phyloP scores from a whole-genome alignment of 768 basidiomycete genomes.

The Lanmaoa rubissima region DNA sequence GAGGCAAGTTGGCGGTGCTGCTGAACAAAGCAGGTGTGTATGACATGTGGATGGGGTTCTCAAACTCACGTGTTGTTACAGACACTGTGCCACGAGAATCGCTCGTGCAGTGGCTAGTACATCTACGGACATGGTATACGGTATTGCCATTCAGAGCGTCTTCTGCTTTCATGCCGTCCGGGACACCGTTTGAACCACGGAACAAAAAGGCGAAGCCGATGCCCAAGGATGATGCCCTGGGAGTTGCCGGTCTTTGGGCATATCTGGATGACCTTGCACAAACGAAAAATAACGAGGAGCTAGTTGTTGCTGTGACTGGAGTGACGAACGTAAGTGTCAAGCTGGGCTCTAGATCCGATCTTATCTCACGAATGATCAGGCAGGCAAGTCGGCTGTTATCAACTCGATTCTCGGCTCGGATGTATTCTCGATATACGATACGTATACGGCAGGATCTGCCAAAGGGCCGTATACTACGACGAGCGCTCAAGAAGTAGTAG shows the following conservation, averaged over 20 bases:
- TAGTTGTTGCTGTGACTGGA: constrained; percentile 81
- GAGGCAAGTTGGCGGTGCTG: constrained; percentile 57
- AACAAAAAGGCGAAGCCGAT: constrained; percentile 49
- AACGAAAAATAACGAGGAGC: constrained; percentile 45
- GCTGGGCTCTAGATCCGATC: neutral
- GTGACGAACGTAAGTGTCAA: constrained; percentile 64
- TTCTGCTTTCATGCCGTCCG: constrained; percentile 57
- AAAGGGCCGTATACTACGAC: constrained; percentile 70
- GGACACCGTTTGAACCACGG: constrained; percentile 19
- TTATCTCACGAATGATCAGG: constrained; percentile 38
- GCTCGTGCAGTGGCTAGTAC: constrained; percentile 62
- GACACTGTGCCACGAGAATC: constrained; percentile 81
- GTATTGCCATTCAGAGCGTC: constrained; percentile 75
- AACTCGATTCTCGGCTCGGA: constrained; percentile 66
- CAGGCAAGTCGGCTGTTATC: constrained; percentile 82
- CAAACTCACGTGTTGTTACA: constrained; percentile 29
- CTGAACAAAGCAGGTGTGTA: constrained; percentile 85
- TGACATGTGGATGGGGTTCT: neutral
- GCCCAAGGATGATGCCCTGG: constrained; percentile 55
- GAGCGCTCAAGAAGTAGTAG: constrained; percentile 57
- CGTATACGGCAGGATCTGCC: constrained; percentile 44
- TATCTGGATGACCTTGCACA: constrained; percentile 47
- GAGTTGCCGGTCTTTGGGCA: constrained; percentile 50
- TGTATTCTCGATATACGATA: constrained; percentile 54
- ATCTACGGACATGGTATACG: constrained; percentile 58